Conservation (phyloP, 345 rosid species). For the Gossypium anomalum region DNA sequence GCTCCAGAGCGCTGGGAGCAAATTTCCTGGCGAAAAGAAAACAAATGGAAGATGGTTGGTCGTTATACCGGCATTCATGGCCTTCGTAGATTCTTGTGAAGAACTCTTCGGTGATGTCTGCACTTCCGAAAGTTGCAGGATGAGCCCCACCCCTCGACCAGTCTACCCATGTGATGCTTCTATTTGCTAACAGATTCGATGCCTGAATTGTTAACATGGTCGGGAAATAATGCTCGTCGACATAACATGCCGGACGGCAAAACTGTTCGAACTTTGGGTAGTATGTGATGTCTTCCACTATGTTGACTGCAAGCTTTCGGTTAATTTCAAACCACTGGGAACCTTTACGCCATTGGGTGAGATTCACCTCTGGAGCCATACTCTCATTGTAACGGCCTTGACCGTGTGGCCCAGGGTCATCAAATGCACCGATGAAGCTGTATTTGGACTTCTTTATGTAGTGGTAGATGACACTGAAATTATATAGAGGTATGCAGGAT, state of each 20-base stretch:
- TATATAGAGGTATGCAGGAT: constrained; percentile 86
- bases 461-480: constrained; percentile 63
- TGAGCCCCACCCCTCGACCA: constrained; percentile 97
- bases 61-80: constrained; percentile 56
- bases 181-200: constrained; percentile 57
- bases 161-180: constrained; percentile 92
- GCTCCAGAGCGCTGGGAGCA: constrained; percentile 70
- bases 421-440: constrained; percentile 84
- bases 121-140: constrained; percentile 82
- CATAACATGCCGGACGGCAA: constrained; percentile 83
- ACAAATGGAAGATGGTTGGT: constrained; percentile 42
- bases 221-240: constrained; percentile 94
- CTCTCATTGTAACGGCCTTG: constrained; percentile 71
- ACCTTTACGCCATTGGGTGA: constrained; percentile 86
- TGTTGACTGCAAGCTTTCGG: constrained; percentile 60
- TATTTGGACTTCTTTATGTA: constrained; percentile 57
- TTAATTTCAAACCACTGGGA: constrained; percentile 89
- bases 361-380: constrained; percentile 76
- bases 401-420: constrained; percentile 84
- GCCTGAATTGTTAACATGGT: constrained; percentile 78
- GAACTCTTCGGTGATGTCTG: constrained; percentile 62
- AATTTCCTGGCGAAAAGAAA: constrained; percentile 79
- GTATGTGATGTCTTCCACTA: constrained; percentile 64
- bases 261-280: constrained; percentile 64
- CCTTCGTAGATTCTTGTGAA: constrained; percentile 43